Base-by-base conservation (phyloP, 2,329 filamentous ascomycete genomes). In the Thielaviopsis musarum region DNA sequence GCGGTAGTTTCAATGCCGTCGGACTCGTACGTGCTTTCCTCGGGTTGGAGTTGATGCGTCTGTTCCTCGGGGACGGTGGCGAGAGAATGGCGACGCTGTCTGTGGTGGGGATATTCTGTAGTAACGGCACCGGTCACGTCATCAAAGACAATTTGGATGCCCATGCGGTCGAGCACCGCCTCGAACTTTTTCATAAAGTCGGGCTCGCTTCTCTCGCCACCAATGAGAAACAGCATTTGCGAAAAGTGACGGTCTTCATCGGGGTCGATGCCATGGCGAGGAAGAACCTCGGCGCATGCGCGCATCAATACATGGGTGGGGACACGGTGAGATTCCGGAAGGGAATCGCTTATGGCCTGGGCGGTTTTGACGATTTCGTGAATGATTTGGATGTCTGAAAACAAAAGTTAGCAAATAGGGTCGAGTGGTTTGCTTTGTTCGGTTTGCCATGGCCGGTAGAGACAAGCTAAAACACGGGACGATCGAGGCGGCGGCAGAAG, bases 291-390 rank as follows among this genome's bases (percentile, higher is more conserved):
- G 67, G 93, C 85, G 68, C 94, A 94, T 30, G 88, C 88, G 58
- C 79, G 77, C 71, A 94, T 94, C 19, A 95, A 78, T 10, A 88
- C 88, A 67, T 83, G 83, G 61, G 85, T 88, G 3, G 87, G 84
- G 22, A 86, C 75, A 59, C 80, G 78, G 65, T 85, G 80, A 55
- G 77, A 77, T 60, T 83, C 79, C 1, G 81, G 74, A 1, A 81
- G 72, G 12, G 70, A 71, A 53, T 79, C 73, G 58, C 82, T 75
- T 30, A 87, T 77, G 49, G 79, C 74, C 71, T 91, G 82, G 52
- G 88, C 90, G 65, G 79, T 77, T 62, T 76, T 74, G 66, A 94
- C 83, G 66, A 95, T 87, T 61, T 85, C 78, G 70, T 89, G 85
- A 61, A 95, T 77, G 63, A 89, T 77, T 63, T 80, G 78, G 69